These are phyloP conservation scores for Fusarium nematophilum DNA, from an alignment of 2,329 filamentous ascomycete species.

Conservation along the genomic window DNA sequence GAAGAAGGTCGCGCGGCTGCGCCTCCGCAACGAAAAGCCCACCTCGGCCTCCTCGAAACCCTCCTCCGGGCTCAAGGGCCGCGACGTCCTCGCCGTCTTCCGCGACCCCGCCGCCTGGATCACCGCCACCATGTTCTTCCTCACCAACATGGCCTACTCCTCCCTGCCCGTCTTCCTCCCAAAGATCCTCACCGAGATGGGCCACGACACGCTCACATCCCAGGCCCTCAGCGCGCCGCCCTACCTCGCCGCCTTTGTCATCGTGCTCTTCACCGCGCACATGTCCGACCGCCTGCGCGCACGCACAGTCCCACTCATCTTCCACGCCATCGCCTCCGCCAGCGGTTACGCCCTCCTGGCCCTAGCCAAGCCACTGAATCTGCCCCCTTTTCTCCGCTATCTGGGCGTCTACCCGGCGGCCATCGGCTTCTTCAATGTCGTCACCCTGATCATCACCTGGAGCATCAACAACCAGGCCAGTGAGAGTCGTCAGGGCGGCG, in stretches of 20 bases:
- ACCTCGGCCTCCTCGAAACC: conserved; percentile 31
- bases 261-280: conserved; percentile 78
- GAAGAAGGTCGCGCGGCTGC: conserved; percentile 75
- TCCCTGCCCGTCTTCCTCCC: conserved; percentile 90
- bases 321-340: conserved; percentile 75
- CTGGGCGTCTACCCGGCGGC: conserved; percentile 81
- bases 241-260: conserved; percentile 79
- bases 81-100: conserved; percentile 64
- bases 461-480: conserved; percentile 85
- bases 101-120: conserved; percentile 65
- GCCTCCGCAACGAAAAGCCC: conserved; percentile 67
- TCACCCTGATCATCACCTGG: conserved; percentile 89
- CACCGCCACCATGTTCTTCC: conserved; percentile 85
- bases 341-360: conserved; percentile 70
- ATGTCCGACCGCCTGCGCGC: conserved; percentile 74
- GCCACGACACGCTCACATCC: conserved; percentile 72
- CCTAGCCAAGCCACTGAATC: conserved; percentile 60
- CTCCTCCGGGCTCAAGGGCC: conserved; percentile 59
- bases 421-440: conserved; percentile 84
- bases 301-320: conserved; percentile 74
- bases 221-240: conserved; percentile 87
- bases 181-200: conserved; percentile 82
- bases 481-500: conserved; percentile 76
- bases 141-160: conserved; percentile 87
- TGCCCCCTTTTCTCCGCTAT: conserved; percentile 70